Evolutionary conservation across 805 yeast genomes (phyloP), one percentile per base, ranked within the genome.

Genomic region (Debaryomyces prosopidis): DNA sequence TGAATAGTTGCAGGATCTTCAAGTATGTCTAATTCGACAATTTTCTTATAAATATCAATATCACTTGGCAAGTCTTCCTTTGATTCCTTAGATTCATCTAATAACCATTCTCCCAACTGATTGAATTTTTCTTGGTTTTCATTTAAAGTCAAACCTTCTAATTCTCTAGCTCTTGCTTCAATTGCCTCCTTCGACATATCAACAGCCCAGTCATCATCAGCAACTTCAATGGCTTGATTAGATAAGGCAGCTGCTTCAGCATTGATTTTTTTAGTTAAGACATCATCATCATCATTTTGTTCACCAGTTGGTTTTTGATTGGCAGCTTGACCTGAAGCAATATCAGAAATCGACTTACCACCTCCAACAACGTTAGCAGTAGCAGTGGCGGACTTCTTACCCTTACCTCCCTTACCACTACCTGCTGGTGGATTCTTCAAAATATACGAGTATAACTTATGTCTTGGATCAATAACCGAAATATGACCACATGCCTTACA

Each of bases 401-500:
- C 82, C 60, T 78, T 75, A 26, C 45, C 45, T 15, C 47, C 47
- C 71, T 52, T 68, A 50, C 77, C 74, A 39, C 85, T 79, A 36
- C 77, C 65, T 47, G 77, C 80, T 46, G 90, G 90, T 35, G 97
- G 97, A 69, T 92, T 90, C 76, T 92, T 92, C 63, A 87, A 71
- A 56, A 92, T 91, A 66, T 80, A 92, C 2, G 95, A 76, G n/a
- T 89, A 80, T 53, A 92, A 77, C 73, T 88, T 91, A 66, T 87
- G 94, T 65, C 94, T 80, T 50, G 88, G 84, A 59, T 91, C 96
- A 58, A 91, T 82, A 43, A 76, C 76, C 18, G 96, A 82, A 65
- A 92, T 80, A 66, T 85, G 82, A 73, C 99, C 99, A 78, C 99
- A 94, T 17, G 99, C 99, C 68, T 94, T 94, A 78, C 99, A 94